Evolutionary conservation across 2,329 filamentous ascomycete species (phyloP), one percentile per base, ranked within the genome.

Genomic region (Thelonectria blattea): DNA sequence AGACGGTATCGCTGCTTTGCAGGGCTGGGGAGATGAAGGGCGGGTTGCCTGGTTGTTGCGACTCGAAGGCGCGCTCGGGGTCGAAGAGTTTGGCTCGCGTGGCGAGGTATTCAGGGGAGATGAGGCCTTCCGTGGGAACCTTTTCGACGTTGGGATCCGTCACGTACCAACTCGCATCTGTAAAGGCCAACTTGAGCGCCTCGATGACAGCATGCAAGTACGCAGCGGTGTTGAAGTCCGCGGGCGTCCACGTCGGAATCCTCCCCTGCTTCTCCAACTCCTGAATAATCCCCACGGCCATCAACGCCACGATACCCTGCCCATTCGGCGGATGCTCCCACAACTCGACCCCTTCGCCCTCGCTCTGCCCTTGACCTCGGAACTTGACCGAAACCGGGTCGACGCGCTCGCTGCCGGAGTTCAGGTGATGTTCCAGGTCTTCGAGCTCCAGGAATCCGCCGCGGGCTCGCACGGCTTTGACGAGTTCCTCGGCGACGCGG

Each of bases 241-340:
- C 78, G 1, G 84, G 76, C 0, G 75, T 77, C 76, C 95, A 97
- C 1, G 81, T 83, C 0, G 90, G 88, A 60, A 98, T 92, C 69
- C 87, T 87, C 41, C 89, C 90, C 15, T 83, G 80, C 60, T 87
- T 86, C 76, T 97, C 92, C 1, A 98, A 83, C 72, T 93, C 88
- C 74, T 97, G 89, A 50, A 99, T 81, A 66, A 98, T 96, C 1
- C 95, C 95, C 1, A 99, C 81, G 0, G 95, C 91, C 89, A 98
- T 97, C 32, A 98, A 80, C 0, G 95, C 95, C 2, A 98, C 91
- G 65, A 98, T 93, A 2, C 95, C 95, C 77, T 98, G 95, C 0
- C 95, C 93, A 70, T 98, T 98, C 9, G 95, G 95, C 37, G 94
- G 93, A 73, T 98, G 94, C 73, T 99, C 95, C 94, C 94, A 98